A percentile compares a stretch with the other conserved stretches of the same genome.
phyloP scores from a whole-genome alignment of 2,329 filamentous ascomycete genomes.

The Cladosporium sp. region DNA sequence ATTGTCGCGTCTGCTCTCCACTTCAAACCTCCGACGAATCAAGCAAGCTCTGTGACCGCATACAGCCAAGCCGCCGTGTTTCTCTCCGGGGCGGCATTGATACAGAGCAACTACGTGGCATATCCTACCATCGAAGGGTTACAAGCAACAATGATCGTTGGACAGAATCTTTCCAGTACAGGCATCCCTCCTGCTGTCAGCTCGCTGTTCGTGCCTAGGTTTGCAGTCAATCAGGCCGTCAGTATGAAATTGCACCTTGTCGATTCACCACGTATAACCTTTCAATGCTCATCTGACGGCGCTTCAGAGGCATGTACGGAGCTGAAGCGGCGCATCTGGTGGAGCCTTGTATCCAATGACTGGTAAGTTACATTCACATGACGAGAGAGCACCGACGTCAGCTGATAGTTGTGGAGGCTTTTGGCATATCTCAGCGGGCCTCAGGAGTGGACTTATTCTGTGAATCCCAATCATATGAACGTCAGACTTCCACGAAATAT shows the following conservation, averaged over 20 bases:
- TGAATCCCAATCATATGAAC: conserved; percentile 1
- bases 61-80: not conserved
- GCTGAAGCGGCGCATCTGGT: conserved; percentile 3
- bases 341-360: conserved; percentile 2
- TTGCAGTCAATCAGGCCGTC: not conserved
- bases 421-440: not conserved
- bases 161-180: not conserved
- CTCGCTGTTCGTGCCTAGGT: not conserved
- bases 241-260: not conserved
- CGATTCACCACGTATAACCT: not conserved
- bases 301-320: not conserved
- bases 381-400: not conserved
- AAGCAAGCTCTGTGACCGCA: not conserved
- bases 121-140: not conserved
- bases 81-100: not conserved
- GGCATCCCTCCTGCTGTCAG: conserved; percentile 1
- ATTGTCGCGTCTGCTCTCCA: not conserved
- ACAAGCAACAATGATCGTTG: not conserved
- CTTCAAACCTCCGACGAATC: not conserved
- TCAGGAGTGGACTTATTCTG: conserved; percentile 4
- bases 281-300: no score
- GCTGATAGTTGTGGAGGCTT: not conserved
- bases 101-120: not conserved
- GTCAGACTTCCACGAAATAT: not conserved
- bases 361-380: not conserved